phyloP scores from a whole-genome alignment of 1,139 yeast species.

The Kurtzmaniella quercitrusa region DNA sequence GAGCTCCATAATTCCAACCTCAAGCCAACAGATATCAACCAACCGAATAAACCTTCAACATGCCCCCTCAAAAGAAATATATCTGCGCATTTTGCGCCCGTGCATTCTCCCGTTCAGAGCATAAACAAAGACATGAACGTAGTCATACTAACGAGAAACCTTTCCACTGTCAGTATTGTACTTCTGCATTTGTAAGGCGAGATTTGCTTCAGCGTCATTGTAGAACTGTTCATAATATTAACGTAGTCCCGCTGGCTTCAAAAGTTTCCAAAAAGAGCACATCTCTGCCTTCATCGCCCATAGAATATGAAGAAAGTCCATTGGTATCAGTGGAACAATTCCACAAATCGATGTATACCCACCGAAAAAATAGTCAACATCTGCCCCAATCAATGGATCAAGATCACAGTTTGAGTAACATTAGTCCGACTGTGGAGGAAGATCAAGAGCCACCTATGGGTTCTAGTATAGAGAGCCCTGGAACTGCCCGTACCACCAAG shows the following conservation, averaged over 20 bases:
- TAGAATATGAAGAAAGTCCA: slow-evolving; percentile 3
- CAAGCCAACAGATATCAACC: too few relatives aligned
- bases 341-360: not conserved
- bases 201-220: slow-evolving; percentile 75
- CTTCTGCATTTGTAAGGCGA: slow-evolving; percentile 70
- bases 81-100: slow-evolving; percentile 78
- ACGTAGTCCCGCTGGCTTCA: slow-evolving; percentile 11
- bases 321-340: not conserved
- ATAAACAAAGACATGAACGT: slow-evolving; percentile 76
- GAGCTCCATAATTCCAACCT: too few relatives aligned
- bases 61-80: slow-evolving; percentile 56
- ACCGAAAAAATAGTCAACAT: not conserved
- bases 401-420: not conserved
- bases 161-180: slow-evolving; percentile 68
- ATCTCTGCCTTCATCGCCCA: slow-evolving; percentile 7
- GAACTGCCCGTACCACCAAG: not conserved
- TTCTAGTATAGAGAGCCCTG: not conserved
- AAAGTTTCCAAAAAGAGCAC: not conserved
- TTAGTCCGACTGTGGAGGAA: not conserved
- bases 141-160: slow-evolving; percentile 84
- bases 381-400: not conserved
- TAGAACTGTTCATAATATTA: slow-evolving; percentile 64
- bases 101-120: slow-evolving; percentile 78
- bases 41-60: slow-evolving; percentile 10
- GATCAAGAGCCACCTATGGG: not conserved